Percentiles rank a stretch among this genome's conserved stretches.
phyloP scores from a whole-genome alignment of 345 rosid species.

The Melastoma malabathricum region DNA sequence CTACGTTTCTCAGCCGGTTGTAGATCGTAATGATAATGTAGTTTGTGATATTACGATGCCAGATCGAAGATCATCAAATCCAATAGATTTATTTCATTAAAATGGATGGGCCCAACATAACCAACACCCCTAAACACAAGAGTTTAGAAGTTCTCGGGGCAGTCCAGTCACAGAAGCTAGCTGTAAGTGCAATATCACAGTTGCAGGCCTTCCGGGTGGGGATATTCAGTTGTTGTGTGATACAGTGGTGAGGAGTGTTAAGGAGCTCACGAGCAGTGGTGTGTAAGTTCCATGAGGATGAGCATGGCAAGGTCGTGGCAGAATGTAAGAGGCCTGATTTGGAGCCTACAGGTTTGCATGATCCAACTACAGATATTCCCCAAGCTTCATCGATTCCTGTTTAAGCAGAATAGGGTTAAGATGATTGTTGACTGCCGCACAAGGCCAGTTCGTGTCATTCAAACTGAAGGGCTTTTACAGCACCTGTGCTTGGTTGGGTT shows the following conservation, averaged over 20 bases:
- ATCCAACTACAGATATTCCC: constrained; percentile 96
- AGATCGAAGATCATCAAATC: not conserved
- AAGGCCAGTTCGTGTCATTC: constrained; percentile 41
- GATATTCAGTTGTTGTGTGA: constrained; percentile 81
- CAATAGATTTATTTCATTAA: no score
- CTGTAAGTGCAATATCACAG: constrained; percentile 80
- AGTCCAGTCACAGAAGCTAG: constrained; percentile 92
- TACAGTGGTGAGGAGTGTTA: constrained; percentile 78
- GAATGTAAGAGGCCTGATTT: constrained; percentile 71
- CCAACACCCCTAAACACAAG: no score
- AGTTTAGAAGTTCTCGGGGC: constrained; percentile 73
- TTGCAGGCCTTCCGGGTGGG: constrained; percentile 93
- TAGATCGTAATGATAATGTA: no score
- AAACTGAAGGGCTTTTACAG: constrained; percentile 69
- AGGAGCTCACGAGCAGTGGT: constrained; percentile 96
- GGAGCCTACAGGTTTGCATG: constrained; percentile 85
- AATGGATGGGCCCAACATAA: no score
- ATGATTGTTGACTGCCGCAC: constrained; percentile 93
- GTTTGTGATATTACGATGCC: not conserved
- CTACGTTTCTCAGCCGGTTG: no score
- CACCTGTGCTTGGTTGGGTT: constrained; percentile 94
- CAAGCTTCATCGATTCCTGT: constrained; percentile 92
- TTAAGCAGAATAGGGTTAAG: constrained; percentile 90
- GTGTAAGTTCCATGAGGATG: constrained; percentile 95
- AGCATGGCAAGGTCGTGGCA: constrained; percentile 98